These are phyloP conservation scores for Alternaria novae-zelandiae DNA, from an alignment of 2,329 filamentous ascomycete genomes.

Conservation along the genomic window DNA sequence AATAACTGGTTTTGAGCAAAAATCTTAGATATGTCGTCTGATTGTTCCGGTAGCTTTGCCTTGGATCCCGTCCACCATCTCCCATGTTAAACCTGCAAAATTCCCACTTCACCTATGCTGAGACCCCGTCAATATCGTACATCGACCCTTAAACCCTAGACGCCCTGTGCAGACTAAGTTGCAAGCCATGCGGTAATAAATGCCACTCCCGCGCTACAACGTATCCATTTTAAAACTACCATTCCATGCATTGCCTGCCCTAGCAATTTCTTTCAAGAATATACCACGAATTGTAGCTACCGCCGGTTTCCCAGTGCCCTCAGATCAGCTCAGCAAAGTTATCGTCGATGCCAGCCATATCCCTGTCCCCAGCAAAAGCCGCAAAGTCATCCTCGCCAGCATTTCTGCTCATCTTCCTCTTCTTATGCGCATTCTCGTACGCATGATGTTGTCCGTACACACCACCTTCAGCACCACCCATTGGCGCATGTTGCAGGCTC, in stretches of 20 bases:
- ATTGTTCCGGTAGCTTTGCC: not conserved
- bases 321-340: slow-evolving; percentile 64
- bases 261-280: too few relatives aligned
- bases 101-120: not conserved
- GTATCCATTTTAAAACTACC: not conserved
- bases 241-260: not conserved
- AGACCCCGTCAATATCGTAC: not conserved
- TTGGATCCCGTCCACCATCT: not conserved
- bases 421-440: slow-evolving; percentile 39
- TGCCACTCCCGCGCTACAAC: not conserved
- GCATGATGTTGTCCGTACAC: slow-evolving; percentile 31
- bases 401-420: slow-evolving; percentile 46
- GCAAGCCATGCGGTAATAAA: not conserved
- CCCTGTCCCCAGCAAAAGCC: slow-evolving; percentile 54
- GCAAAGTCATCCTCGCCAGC: slow-evolving; percentile 47
- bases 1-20: not conserved
- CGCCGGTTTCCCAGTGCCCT: not conserved
- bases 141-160: not conserved
- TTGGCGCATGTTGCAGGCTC: slow-evolving; percentile 37
- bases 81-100: not conserved
- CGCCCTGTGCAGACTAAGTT: not conserved
- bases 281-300: not conserved
- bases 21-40: not conserved
- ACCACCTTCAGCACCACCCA: slow-evolving; percentile 26
- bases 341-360: slow-evolving; percentile 64